Percentiles rank a stretch among this genome's conserved stretches.
These are phyloP conservation scores for Hippophae tibetana DNA, from an alignment of 306 rosid genomes.

Conservation along the genomic window DNA sequence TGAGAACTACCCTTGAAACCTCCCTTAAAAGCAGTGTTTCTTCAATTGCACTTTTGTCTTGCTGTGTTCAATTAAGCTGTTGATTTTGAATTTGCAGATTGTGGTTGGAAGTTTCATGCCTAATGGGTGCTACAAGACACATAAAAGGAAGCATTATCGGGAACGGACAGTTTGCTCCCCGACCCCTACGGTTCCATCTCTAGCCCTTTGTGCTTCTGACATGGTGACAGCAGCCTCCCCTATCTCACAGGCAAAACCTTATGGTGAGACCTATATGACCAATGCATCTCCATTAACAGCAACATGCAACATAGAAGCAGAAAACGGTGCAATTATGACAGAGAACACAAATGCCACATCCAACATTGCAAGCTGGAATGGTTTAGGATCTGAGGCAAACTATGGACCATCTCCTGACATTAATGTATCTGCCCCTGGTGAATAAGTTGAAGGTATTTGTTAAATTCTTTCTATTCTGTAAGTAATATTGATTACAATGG, in stretches of 20 bases:
- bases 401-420: conserved; percentile 70
- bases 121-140: conserved; percentile 27
- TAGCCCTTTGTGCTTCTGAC: conserved; percentile 20
- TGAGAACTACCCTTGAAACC: no score
- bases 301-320: conserved; percentile 34
- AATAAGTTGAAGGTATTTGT: conserved; percentile 25
- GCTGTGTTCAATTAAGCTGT: neutral
- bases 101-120: conserved; percentile 71
- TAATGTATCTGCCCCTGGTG: conserved; percentile 41
- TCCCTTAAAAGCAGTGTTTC: no score
- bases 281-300: conserved; percentile 18
- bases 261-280: conserved; percentile 13
- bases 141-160: conserved; percentile 45
- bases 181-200: neutral
- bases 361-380: conserved; percentile 40
- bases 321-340: conserved; percentile 20
- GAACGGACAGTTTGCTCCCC: conserved; percentile 32
- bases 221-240: conserved; percentile 36
- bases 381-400: conserved; percentile 31
- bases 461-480: neutral
- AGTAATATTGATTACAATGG: no score
- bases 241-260: conserved; percentile 42
- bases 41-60: no score
- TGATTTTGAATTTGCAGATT: conserved; percentile 33
- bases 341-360: conserved; percentile 13